Conservation (phyloP, 2,329 filamentous ascomycete genomes). For the Anisogramma anomala region DNA sequence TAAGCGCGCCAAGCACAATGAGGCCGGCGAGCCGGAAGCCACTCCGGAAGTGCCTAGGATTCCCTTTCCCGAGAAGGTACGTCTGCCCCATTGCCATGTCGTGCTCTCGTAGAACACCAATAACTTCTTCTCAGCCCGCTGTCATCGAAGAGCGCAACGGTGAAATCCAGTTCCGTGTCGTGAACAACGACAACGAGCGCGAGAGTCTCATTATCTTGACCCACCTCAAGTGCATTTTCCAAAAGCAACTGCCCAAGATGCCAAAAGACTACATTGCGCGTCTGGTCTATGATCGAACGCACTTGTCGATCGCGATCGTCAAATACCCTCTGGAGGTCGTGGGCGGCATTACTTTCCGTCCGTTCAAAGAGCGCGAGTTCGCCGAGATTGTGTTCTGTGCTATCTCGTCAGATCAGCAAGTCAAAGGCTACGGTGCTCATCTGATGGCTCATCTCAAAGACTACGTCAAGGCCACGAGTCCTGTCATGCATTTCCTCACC, state of each 20-base stretch:
- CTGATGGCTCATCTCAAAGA: conserved; percentile 97
- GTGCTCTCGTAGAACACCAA: background rate
- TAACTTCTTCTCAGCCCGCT: conserved; percentile 49
- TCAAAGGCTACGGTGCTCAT: conserved; percentile 96
- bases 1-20: conserved; percentile 52
- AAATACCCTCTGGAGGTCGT: conserved; percentile 95
- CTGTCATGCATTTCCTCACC: conserved; percentile 97
- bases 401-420: conserved; percentile 93
- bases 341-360: conserved; percentile 90
- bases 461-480: conserved; percentile 92
- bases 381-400: conserved; percentile 99
- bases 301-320: conserved; percentile 92
- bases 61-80: conserved; percentile 79
- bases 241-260: conserved; percentile 98
- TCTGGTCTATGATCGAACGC: conserved; percentile 91
- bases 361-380: conserved; percentile 83
- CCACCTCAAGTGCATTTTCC: conserved; percentile 93
- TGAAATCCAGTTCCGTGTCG: conserved; percentile 92
- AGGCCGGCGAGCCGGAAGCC: conserved; percentile 27
- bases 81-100: conserved; percentile 8
- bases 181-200: conserved; percentile 85
- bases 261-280: conserved; percentile 98
- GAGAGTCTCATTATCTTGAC: conserved; percentile 91
- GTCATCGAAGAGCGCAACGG: conserved; percentile 88
- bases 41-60: conserved; percentile 47